Conservation (phyloP, 768 basidiomycete genomes). For the Mycena pura region DNA sequence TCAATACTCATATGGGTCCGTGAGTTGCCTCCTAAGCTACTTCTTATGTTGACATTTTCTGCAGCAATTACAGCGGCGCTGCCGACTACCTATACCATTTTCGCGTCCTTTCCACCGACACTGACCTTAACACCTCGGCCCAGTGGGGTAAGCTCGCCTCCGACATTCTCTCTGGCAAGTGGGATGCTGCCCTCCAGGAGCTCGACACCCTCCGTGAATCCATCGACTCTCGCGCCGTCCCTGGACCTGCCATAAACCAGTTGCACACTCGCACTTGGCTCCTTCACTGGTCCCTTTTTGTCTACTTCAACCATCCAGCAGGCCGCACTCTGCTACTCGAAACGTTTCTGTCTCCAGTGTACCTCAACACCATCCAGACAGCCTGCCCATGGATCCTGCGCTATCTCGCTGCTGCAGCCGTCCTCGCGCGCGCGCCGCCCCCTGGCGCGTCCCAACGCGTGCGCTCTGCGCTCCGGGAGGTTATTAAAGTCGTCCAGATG, state of each 20-base stretch:
- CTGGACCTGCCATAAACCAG: constrained; percentile 81
- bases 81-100: constrained; percentile 99
- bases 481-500: constrained; percentile 92
- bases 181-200: constrained; percentile 95
- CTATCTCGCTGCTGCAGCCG: constrained; percentile 91
- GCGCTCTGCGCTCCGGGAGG: constrained; percentile 86
- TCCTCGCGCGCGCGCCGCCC: constrained; percentile 69
- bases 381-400: constrained; percentile 93
- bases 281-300: constrained; percentile 97
- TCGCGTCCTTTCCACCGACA: constrained; percentile 94
- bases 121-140: constrained; percentile 92
- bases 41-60: neutral
- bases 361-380: constrained; percentile 98
- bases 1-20: constrained; percentile 91
- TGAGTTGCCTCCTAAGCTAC: neutral
- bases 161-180: constrained; percentile 93
- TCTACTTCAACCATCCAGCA: constrained; percentile 96
- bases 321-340: constrained; percentile 93
- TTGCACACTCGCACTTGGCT: constrained; percentile 96
- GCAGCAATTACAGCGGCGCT: constrained; percentile 85
- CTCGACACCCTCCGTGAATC: constrained; percentile 93
- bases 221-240: constrained; percentile 81
- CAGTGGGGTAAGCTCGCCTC: constrained; percentile 99
- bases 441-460: constrained; percentile 70
- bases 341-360: constrained; percentile 94